Base-by-base conservation (phyloP, 257 asterid genomes). In the Craterostigma plantagineum region DNA sequence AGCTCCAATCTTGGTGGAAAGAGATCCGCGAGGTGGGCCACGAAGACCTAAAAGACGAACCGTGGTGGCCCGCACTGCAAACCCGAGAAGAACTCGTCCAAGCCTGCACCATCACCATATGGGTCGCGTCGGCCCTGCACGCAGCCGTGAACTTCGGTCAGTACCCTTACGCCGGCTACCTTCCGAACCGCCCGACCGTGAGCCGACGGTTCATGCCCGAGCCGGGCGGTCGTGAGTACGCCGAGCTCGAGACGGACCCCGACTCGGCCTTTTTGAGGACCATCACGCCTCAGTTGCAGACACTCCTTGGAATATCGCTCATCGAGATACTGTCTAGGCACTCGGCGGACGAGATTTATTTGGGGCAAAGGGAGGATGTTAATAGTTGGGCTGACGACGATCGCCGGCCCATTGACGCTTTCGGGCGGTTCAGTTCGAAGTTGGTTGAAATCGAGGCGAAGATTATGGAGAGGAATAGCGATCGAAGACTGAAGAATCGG, bases 101-200 rank as follows among this genome's bases (percentile, higher is more conserved):
- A 11, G 34, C 80, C 10, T 77, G 86, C 68, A 74, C 92, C 2
- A 74, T 49, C 14, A 63, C 75, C 50, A 77, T 81, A 18, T 81
- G 94, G 94, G 60, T 77, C 5, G 86, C 87, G 10, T 74, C 94
- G 0, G 94, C 91, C 37, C 94, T 77, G 38, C 94, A 81, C 11
- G 94, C 94, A 17, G 94, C 94, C 0, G 76, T 81, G 16, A 77
- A 81, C 12, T 81, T 74, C 13, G 94, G 84, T 5, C 94, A 77
- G 42, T 77, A 81, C 43, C 66, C 86, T 46, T 81, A 77, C 44
- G 94, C 80, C 0, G 94, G 94, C 11, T 81, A 62, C 46, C 78
- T 81, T 9, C 94, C 94, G 0, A 81, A 81, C 49, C 74, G 94
- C 4, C 94, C 94, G 15, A 71, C 87, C 0, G 61, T 78, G 0